These are phyloP conservation scores for Chaetomidium leptoderma DNA, from an alignment of 495 filamentous ascomycete species.

Conservation along the genomic window DNA sequence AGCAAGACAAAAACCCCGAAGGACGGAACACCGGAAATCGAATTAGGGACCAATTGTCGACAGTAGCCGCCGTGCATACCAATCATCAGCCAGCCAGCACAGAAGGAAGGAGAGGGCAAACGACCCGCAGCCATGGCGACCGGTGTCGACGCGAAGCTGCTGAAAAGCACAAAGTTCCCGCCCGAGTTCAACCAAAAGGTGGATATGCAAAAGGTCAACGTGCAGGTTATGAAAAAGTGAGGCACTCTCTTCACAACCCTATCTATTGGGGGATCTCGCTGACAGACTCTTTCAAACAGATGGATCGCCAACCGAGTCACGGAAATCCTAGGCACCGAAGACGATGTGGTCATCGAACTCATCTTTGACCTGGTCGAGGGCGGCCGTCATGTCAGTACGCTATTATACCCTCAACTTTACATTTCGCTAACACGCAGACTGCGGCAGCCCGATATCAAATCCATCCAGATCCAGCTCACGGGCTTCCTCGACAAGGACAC, in stretches of 20 bases:
- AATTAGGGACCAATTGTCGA: too few species aligned
- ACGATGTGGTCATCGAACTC: conserved; percentile 91
- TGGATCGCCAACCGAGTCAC: conserved; percentile 90
- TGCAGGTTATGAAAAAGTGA: conserved; percentile 96
- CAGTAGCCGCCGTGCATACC: not conserved
- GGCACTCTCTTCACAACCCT: conserved; percentile 19
- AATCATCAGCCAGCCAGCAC: not conserved
- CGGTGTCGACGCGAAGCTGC: conserved; percentile 77
- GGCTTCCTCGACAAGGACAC: conserved; percentile 95
- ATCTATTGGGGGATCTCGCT: not conserved
- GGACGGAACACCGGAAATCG: too few species aligned
- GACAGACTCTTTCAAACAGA: conserved; percentile 41
- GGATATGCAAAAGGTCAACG: conserved; percentile 93
- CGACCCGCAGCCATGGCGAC: conserved; percentile 56
- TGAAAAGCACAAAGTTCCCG: conserved; percentile 88
- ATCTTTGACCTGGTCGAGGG: conserved; percentile 86
- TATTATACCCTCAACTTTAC: not conserved
- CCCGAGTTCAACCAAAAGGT: conserved; percentile 92
- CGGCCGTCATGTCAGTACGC: conserved; percentile 63
- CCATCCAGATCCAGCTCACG: conserved; percentile 86
- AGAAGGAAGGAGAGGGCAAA: not conserved
- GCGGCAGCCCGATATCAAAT: conserved; percentile 85
- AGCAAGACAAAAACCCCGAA: too few species aligned
- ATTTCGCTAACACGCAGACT: not conserved
- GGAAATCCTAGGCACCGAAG: conserved; percentile 81